Conservation (phyloP, 371 early-diverging fungal genomes). For the Apophysomyces sp. region DNA sequence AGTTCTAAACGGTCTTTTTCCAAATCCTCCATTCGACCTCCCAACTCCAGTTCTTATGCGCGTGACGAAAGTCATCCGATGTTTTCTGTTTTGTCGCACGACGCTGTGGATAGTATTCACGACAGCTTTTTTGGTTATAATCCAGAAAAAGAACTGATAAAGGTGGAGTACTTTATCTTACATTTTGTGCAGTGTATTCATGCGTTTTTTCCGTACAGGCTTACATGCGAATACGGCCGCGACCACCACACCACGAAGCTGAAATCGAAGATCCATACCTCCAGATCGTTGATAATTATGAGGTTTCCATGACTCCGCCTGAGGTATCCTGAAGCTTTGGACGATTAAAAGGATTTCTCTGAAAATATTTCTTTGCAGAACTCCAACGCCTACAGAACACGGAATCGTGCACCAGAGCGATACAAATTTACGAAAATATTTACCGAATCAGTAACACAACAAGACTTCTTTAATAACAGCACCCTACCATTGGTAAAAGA, state of each 20-base stretch:
- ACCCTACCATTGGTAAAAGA: slow-evolving; percentile 57
- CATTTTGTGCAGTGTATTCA: not conserved
- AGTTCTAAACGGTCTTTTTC: slow-evolving; percentile 3
- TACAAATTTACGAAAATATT: slow-evolving; percentile 70
- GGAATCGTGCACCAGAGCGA: slow-evolving; percentile 49
- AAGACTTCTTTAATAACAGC: slow-evolving; percentile 58
- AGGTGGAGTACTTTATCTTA: not conserved
- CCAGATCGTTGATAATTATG: slow-evolving; percentile 45
- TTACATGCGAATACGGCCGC: slow-evolving; percentile 46
- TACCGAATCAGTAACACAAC: slow-evolving; percentile 45
- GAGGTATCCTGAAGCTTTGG: slow-evolving; percentile 17
- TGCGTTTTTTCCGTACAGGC: slow-evolving; percentile 23
- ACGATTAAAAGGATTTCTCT: not conserved
- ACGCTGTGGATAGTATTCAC: slow-evolving; percentile 1
- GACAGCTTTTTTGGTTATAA: slow-evolving; percentile 23
- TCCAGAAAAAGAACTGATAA: slow-evolving; percentile 29
- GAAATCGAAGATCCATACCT: slow-evolving; percentile 33
- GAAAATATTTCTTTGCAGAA: slow-evolving; percentile 11
- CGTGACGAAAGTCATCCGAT: not conserved
- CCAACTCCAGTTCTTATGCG: slow-evolving; percentile 11
- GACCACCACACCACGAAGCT: slow-evolving; percentile 8
- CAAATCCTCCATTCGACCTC: slow-evolving; percentile 5
- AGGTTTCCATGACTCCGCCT: slow-evolving; percentile 50
- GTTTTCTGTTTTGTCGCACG: not conserved
- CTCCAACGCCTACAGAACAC: slow-evolving; percentile 41